Conservation (phyloP, 805 yeast species). For the Yamadazyma philogaea region DNA sequence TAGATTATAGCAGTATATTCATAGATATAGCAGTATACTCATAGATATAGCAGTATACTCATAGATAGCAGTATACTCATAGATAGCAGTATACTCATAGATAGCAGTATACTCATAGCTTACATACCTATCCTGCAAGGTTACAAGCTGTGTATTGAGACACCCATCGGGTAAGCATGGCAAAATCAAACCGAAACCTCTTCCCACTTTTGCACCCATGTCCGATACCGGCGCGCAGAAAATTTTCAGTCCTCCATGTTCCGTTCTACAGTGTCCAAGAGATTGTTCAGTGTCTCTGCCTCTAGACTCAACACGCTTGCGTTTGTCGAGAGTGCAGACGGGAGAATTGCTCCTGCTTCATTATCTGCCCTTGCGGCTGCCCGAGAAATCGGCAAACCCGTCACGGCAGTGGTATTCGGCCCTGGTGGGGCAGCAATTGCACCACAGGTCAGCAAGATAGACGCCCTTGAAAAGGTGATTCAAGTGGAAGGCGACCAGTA, state of each 20-base stretch:
- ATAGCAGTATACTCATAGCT: too few relatives aligned
- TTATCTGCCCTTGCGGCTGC: conserved; percentile 80
- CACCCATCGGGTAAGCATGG: too few relatives aligned
- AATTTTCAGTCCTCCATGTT: conserved; percentile 1
- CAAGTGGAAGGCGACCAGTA: conserved; percentile 57
- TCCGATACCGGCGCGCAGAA: conserved; percentile 10
- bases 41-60: too few relatives aligned
- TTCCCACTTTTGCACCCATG: not conserved
- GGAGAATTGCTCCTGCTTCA: conserved; percentile 61
- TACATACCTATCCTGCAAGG: too few relatives aligned
- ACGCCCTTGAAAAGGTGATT: conserved; percentile 53
- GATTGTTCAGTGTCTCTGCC: conserved; percentile 46
- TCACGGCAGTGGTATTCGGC: conserved; percentile 78
- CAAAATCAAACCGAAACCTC: not conserved
- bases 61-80: too few relatives aligned
- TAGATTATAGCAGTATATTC: too few relatives aligned
- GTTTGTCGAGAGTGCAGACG: conserved; percentile 61
- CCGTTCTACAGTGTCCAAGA: conserved; percentile 18
- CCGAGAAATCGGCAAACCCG: conserved; percentile 64
- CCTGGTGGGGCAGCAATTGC: conserved; percentile 49
- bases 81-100: too few relatives aligned
- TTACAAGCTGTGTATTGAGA: too few relatives aligned
- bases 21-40: too few relatives aligned
- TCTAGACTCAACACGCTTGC: conserved; percentile 56
- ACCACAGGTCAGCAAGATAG: conserved; percentile 48